Percentiles rank a stretch among this genome's conserved stretches.
Conservation (phyloP, 2,329 filamentous ascomycete species). For the Orbilia oligospora region DNA sequence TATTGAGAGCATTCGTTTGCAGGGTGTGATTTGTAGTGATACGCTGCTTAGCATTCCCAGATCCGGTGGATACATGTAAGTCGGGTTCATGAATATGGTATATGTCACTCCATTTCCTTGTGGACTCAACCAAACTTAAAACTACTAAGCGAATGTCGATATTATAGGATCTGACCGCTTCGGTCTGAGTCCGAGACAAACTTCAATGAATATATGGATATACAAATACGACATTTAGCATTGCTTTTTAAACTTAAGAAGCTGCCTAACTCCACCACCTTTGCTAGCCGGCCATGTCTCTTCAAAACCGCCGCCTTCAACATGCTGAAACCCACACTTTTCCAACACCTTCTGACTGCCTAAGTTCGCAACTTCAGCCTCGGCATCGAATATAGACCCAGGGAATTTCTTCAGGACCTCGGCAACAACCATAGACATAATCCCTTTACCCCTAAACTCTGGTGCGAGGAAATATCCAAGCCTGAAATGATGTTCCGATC, state of each 20-base stretch:
- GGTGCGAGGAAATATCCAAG: conserved; percentile 55
- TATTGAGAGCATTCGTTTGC: conserved; percentile 37
- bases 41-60: conserved; percentile 4
- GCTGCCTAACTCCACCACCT: conserved; percentile 39
- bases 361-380: conserved; percentile 37
- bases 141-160: not conserved
- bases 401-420: conserved; percentile 46
- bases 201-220: too few relatives aligned
- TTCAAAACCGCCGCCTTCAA: conserved; percentile 20
- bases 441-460: conserved; percentile 50
- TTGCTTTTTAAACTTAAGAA: conserved; percentile 34
- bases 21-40: conserved; percentile 7
- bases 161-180: not conserved
- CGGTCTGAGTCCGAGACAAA: too few relatives aligned
- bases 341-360: conserved; percentile 48
- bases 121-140: not conserved
- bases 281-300: conserved; percentile 51
- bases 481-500: conserved; percentile 1
- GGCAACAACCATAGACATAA: conserved; percentile 33
- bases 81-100: not conserved
- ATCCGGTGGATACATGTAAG: conserved; percentile 16
- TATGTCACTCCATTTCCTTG: not conserved
- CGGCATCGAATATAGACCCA: conserved; percentile 40
- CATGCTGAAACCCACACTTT: conserved; percentile 40
- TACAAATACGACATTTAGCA: conserved; percentile 15